Evolutionary conservation across 495 filamentous ascomycete species (phyloP).

Genomic region (Aspergillus nidulans): DNA sequence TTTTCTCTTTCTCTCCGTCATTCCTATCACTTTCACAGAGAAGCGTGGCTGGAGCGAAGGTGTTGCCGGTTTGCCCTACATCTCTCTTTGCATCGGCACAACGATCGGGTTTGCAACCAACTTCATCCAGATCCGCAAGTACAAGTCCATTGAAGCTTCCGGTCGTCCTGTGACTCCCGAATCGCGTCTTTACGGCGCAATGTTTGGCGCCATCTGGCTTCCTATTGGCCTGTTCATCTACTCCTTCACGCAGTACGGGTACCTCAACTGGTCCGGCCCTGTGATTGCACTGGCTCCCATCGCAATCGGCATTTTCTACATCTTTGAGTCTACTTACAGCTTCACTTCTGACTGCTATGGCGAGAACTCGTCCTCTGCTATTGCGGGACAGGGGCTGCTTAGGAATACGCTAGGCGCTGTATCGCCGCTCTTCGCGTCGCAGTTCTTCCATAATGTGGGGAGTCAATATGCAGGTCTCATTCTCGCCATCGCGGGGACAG

Average conservation of each 20-base stretch:
- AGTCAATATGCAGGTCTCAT: constrained; percentile 44
- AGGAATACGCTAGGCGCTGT: constrained; percentile 47
- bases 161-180: constrained; percentile 38
- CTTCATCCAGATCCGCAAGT: constrained; percentile 55
- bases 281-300: constrained; percentile 47
- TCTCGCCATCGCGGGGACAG: constrained; percentile 34
- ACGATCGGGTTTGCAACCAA: constrained; percentile 57
- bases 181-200: constrained; percentile 57
- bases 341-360: constrained; percentile 46
- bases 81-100: constrained; percentile 61
- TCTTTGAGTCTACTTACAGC: constrained; percentile 41
- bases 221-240: constrained; percentile 75
- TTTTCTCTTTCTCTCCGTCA: constrained; percentile 72
- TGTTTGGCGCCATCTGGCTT: constrained; percentile 65
- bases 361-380: constrained; percentile 40
- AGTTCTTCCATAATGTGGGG: constrained; percentile 44
- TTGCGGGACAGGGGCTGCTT: constrained; percentile 47
- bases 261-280: constrained; percentile 61
- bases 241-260: constrained; percentile 66
- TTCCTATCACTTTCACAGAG: constrained; percentile 67
- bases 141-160: constrained; percentile 51
- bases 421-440: constrained; percentile 45
- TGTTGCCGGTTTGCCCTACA: constrained; percentile 69
- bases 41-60: constrained; percentile 64
- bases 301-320: constrained; percentile 46